A percentile compares a stretch with the other conserved stretches of the same genome.
phyloP scores from a whole-genome alignment of 495 filamentous ascomycete genomes.

The Peziza echinospora region DNA sequence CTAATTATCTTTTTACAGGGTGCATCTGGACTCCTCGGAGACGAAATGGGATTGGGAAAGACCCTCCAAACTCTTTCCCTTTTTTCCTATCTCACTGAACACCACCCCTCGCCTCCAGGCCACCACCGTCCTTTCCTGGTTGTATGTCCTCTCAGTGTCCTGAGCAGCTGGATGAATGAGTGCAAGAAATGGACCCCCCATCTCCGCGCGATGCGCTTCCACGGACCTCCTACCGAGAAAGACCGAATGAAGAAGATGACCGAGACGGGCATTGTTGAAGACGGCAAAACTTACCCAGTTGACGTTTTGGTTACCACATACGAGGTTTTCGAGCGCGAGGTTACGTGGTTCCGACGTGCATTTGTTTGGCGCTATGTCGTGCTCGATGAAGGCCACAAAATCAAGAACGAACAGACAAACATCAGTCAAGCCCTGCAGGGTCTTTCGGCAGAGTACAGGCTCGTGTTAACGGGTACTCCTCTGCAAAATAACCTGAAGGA shows the following conservation, averaged over 20 bases:
- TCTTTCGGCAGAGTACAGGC: conserved; percentile 32
- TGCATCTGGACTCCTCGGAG: conserved; percentile 34
- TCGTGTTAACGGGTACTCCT: conserved; percentile 43
- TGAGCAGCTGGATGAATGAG: conserved; percentile 36
- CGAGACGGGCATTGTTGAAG: conserved; percentile 18
- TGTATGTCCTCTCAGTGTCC: conserved; percentile 36
- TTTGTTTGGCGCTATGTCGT: conserved; percentile 38
- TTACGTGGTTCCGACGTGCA: conserved; percentile 35
- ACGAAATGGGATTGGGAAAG: conserved; percentile 46
- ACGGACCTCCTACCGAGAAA: conserved; percentile 31
- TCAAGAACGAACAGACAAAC: conserved; percentile 34
- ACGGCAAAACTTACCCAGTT: conserved; percentile 8
- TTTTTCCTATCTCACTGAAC: conserved; percentile 19
- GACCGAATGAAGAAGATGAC: conserved; percentile 30
- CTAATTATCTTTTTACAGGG: conserved; percentile 15
- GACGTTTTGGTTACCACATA: conserved; percentile 42
- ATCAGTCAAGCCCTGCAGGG: conserved; percentile 30
- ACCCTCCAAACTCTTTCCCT: conserved; percentile 38
- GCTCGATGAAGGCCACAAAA: conserved; percentile 38
- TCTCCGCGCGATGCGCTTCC: conserved; percentile 33
- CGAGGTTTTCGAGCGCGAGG: conserved; percentile 35
- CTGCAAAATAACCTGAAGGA: conserved; percentile 43
- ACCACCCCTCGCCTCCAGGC: conserved; percentile 7
- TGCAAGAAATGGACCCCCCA: conserved; percentile 35
- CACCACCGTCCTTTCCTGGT: conserved; percentile 34